Evolutionary conservation across 129 eudicot genomes (phyloP).

Genomic region (Ambrosia trifida): DNA sequence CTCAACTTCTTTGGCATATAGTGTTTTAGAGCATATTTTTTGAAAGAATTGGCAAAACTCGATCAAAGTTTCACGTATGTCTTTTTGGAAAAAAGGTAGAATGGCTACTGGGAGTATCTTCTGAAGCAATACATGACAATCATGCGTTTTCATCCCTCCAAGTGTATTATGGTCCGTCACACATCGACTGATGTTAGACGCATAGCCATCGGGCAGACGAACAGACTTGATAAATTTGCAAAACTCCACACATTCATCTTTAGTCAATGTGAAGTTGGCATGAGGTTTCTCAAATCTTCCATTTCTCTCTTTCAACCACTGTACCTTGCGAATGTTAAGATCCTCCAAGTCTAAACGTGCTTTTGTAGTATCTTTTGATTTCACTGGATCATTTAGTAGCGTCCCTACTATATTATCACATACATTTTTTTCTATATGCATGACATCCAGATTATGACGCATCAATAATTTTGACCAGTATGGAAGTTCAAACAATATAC

Average conservation of each 20-base stretch:
- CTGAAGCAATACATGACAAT: slow-evolving; percentile 5
- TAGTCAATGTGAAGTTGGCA: slow-evolving; percentile 1
- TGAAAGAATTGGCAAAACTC: slow-evolving; percentile 17
- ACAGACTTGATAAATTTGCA: neutral
- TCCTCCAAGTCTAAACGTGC: slow-evolving; percentile 14
- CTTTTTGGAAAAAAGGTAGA: neutral
- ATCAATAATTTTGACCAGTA: neutral
- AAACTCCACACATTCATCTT: slow-evolving; percentile 12
- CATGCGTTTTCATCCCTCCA: slow-evolving; percentile 18
- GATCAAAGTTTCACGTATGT: slow-evolving; percentile 10
- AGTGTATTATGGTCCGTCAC: neutral
- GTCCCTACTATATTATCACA: slow-evolving; percentile 22
- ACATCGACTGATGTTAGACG: slow-evolving; percentile 11
- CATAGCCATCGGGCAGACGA: slow-evolving; percentile 12
- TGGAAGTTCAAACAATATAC: slow-evolving; percentile 9
- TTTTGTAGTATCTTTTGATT: slow-evolving; percentile 21
- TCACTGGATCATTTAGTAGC: slow-evolving; percentile 15
- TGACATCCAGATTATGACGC: slow-evolving; percentile 8
- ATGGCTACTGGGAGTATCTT: neutral
- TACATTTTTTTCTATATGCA: slow-evolving; percentile 24
- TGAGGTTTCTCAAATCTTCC: neutral
- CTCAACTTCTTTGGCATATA: slow-evolving; percentile 13
- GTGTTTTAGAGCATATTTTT: slow-evolving; percentile 12
- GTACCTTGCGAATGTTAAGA: neutral
- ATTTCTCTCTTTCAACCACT: neutral